Evolutionary conservation across 352 stramenopile species (phyloP).

Genomic region (Phytophthora boehmeriae): DNA sequence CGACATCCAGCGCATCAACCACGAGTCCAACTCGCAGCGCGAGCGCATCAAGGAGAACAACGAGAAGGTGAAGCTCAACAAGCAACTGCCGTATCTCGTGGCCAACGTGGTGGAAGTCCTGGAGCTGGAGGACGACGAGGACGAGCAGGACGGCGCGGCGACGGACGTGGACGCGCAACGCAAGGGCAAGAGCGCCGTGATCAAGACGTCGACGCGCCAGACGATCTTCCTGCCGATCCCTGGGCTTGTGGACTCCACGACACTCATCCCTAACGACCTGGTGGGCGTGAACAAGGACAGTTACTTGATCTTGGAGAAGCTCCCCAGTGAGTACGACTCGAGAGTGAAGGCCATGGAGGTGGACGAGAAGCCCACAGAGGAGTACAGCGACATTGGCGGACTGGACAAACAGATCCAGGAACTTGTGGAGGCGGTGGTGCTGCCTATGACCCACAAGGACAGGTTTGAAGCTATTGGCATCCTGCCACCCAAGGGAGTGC

Average conservation of each 20-base stretch:
- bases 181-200: conserved; percentile 95
- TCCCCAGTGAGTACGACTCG: conserved; percentile 98
- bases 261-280: conserved; percentile 97
- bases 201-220: conserved; percentile 98
- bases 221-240: conserved; percentile 99
- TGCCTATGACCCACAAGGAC: conserved; percentile 98
- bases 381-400: conserved; percentile 97
- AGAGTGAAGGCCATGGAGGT: conserved; percentile 98
- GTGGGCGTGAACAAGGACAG: conserved; percentile 99
- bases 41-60: conserved; percentile 99
- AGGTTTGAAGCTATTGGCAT: conserved; percentile 98
- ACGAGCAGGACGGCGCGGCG: conserved; percentile 94
- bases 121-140: conserved; percentile 90
- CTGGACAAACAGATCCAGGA: conserved; percentile 99
- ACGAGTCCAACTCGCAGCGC: conserved; percentile 93
- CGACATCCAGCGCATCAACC: conserved; percentile 96
- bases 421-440: conserved; percentile 97
- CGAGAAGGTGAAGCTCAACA: conserved; percentile 99
- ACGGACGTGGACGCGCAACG: conserved; percentile 92
- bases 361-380: conserved; percentile 93
- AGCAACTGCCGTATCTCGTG: conserved; percentile 99
- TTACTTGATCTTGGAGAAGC: conserved; percentile 99
- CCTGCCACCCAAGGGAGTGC: conserved; percentile 95
- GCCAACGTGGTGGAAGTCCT: conserved; percentile 97
- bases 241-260: conserved; percentile 95